Base-by-base conservation (phyloP, 352 stramenopile genomes). In the Globisporangium sylvaticum region DNA sequence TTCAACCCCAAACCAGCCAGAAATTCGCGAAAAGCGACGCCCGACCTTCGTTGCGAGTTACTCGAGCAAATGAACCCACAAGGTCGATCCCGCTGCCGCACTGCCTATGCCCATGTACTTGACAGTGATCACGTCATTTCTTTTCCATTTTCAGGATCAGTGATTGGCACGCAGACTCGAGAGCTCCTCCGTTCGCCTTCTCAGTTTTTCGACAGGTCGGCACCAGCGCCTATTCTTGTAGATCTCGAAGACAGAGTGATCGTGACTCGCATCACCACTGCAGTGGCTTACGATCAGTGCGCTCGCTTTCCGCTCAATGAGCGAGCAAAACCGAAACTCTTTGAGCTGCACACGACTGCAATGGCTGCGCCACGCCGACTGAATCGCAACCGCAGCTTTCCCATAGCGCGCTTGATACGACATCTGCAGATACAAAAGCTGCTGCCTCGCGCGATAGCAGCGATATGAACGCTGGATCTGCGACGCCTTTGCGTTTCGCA, bases 281-380 rank as follows among this genome's bases (percentile, higher is more conserved):
- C 29, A n/a, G n/a, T 61, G 55, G 9, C 15, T 42, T 22, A 50
- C 27, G n/a, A 48, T 50, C 31, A 61, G 31, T 25, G 78, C 68
- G 20, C 67, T 69, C 4, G 84, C 85, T 37, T 83, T 91, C 6
- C 83, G 79, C 63, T 93, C 83, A 29, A 93, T 77, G 6, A 80
- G 63, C 14, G 86, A 81, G 57, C 83, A 88, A 8, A 92, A 78
- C 15, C 87, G 80, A 39, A 93, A 91, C 60, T 86, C 70, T n/a
- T 75, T 72, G 12, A 93, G 75, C 48, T 86, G 70, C 32, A 78
- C 66, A 7, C 83, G 81, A 39, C 73, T 89, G 55, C 76, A 87
- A 50, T 83, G 72, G 48, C 83, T 91, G 22, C 83, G 80, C 87
- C 87, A 93, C 1, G 85, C 80, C 22, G 80, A 79, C 69, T 95